Conservation (phyloP, 345 rosid genomes). For the Eutrema yunnanense region DNA sequence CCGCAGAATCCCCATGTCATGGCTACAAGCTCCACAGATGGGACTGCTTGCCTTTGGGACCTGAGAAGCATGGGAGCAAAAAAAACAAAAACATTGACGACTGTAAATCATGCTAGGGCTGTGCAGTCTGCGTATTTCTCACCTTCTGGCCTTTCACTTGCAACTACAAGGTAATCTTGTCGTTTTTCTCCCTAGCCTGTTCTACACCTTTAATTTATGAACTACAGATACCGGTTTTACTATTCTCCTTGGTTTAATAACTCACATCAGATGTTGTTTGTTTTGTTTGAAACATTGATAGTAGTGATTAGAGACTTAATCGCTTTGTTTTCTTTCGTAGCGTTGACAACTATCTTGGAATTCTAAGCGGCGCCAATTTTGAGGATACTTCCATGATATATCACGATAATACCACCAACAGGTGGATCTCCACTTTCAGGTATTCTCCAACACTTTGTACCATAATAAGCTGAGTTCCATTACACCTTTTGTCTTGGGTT, state of each 20-base stretch:
- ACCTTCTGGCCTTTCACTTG: conserved; percentile 65
- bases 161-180: conserved; percentile 63
- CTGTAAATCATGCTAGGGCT: conserved; percentile 43
- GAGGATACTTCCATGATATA: conserved; percentile 38
- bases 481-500: too few relatives aligned
- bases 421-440: conserved; percentile 75
- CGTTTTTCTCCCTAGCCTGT: neutral
- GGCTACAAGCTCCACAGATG: conserved; percentile 80
- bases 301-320: too few relatives aligned
- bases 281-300: neutral
- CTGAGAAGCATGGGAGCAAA: conserved; percentile 44
- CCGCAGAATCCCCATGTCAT: conserved; percentile 49
- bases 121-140: conserved; percentile 91
- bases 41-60: conserved; percentile 82
- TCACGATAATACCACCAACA: conserved; percentile 58
- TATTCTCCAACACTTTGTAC: neutral
- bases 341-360: conserved; percentile 49
- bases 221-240: neutral
- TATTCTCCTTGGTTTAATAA: neutral
- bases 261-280: neutral
- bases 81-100: conserved; percentile 36
- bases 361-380: conserved; percentile 49
- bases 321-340: conserved; percentile 32
- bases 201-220: neutral
- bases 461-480: too few relatives aligned